These are phyloP conservation scores for Sporothrix humicola DNA, from an alignment of 2,329 filamentous ascomycete genomes.

Conservation along the genomic window DNA sequence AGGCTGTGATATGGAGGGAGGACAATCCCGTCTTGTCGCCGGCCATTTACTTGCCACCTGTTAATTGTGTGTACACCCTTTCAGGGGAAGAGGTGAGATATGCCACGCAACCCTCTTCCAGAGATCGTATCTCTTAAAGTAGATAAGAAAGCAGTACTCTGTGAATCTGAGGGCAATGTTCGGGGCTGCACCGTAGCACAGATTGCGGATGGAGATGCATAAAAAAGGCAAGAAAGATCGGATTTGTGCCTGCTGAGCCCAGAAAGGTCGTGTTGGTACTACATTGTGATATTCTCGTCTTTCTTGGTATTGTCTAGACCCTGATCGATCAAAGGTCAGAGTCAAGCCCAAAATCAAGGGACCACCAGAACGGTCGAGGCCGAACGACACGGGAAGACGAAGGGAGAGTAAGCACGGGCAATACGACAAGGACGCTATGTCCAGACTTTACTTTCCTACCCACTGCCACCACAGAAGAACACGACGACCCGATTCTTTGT, in stretches of 20 bases:
- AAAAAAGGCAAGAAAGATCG: background rate
- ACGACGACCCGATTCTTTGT: background rate
- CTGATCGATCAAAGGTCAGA: background rate
- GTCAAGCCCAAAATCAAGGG: too few species aligned
- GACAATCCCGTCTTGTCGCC: background rate
- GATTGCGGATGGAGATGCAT: background rate
- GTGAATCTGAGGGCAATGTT: background rate
- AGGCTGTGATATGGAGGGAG: constrained; percentile 9
- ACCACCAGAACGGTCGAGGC: too few species aligned
- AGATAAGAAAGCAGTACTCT: background rate
- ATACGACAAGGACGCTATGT: background rate
- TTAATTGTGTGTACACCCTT: background rate
- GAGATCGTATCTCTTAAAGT: too few species aligned
- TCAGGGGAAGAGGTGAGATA: background rate
- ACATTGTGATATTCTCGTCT: too few species aligned
- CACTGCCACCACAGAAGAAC: too few species aligned
- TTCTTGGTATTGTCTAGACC: background rate
- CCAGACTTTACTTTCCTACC: background rate
- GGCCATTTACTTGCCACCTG: constrained; percentile 1
- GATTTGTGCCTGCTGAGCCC: too few species aligned
- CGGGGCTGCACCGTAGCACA: background rate
- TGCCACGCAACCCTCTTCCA: constrained; percentile 3
- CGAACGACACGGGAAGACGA: too few species aligned
- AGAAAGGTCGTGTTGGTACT: too few species aligned
- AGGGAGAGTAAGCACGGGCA: background rate